A percentile compares a stretch with the other conserved stretches of the same genome.
phyloP scores from a whole-genome alignment of 495 filamentous ascomycete genomes.

The Pyronema domesticum region DNA sequence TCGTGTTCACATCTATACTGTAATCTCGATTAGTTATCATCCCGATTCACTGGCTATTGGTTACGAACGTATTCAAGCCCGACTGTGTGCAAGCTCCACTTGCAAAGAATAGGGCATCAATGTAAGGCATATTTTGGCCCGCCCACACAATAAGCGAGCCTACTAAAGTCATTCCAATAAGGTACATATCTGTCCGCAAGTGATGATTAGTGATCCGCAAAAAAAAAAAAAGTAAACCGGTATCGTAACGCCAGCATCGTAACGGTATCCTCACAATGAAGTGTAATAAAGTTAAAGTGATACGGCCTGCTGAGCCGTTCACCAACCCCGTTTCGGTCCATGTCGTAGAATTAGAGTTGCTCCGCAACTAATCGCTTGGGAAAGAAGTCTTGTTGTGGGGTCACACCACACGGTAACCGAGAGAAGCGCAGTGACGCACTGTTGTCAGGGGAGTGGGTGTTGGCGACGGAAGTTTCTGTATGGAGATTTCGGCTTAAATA shows the following conservation, averaged over 20 bases:
- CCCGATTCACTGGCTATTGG: not conserved
- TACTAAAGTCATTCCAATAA: slow-evolving; percentile 48
- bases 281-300: slow-evolving; percentile 66
- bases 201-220: not conserved
- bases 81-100: slow-evolving; percentile 73
- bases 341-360: not conserved
- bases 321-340: not conserved
- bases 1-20: slow-evolving; percentile 49
- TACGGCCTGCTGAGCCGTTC: slow-evolving; percentile 21
- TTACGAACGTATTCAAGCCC: slow-evolving; percentile 58
- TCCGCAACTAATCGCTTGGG: not conserved
- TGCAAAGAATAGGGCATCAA: slow-evolving; percentile 77
- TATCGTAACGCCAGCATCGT: not conserved
- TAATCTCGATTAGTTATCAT: not conserved
- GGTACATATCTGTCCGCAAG: slow-evolving; percentile 46
- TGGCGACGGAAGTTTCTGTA: not conserved
- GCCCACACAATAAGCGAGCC: slow-evolving; percentile 61
- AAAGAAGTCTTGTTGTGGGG: not conserved
- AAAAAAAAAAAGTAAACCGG: no score
- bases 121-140: slow-evolving; percentile 43
- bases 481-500: not conserved
- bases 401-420: not conserved
- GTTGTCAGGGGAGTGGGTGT: not conserved
- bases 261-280: slow-evolving; percentile 44
- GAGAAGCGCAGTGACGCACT: not conserved